Evolutionary conservation across 305 asterid genomes (phyloP).

Genomic region (Fraxinus sp.): DNA sequence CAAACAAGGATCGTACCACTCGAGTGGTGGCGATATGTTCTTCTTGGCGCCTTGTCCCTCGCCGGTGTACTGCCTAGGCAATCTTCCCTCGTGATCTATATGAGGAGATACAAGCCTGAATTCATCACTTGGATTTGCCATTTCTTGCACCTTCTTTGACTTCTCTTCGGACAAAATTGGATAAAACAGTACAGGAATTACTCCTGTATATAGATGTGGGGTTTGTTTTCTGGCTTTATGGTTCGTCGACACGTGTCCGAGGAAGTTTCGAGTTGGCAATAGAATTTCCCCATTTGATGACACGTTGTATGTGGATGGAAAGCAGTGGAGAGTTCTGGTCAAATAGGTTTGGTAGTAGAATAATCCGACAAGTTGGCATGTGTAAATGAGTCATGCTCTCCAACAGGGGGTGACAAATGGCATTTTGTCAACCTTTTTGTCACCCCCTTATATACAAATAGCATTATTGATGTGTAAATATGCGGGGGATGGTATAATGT

Average conservation of each 20-base stretch:
- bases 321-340: not conserved
- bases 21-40: conserved; percentile 70
- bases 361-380: not conserved
- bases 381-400: too few species aligned
- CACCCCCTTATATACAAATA: too few species aligned
- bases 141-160: conserved; percentile 17
- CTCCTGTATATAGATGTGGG: too few species aligned
- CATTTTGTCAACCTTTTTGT: too few species aligned
- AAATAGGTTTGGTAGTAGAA: not conserved
- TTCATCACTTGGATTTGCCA: conserved; percentile 56
- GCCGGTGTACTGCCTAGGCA: conserved; percentile 68
- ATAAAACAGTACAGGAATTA: not conserved
- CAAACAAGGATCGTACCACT: conserved; percentile 42
- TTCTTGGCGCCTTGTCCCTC: conserved; percentile 79
- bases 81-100: conserved; percentile 51
- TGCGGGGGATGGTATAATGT: not conserved
- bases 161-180: not conserved
- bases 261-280: conserved; percentile 27
- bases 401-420: too few species aligned
- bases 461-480: too few species aligned
- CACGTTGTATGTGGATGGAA: conserved; percentile 36
- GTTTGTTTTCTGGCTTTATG: not conserved
- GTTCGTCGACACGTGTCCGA: conserved; percentile 29
- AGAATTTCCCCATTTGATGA: not conserved
- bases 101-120: conserved; percentile 54